phyloP scores from a whole-genome alignment of 179 eudicot species.

The Spergularia azorica region DNA sequence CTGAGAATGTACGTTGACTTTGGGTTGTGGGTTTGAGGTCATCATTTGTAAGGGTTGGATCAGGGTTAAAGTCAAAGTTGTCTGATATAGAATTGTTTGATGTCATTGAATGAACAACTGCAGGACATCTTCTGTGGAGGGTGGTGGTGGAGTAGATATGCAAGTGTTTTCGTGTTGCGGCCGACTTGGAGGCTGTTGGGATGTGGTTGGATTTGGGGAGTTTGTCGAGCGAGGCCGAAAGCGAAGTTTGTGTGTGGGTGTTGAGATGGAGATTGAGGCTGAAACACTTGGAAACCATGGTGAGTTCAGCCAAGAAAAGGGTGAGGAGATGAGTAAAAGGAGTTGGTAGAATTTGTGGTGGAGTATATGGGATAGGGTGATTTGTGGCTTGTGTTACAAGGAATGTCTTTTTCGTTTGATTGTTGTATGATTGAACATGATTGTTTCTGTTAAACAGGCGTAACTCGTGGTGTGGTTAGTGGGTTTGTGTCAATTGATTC shows the following conservation, averaged over 20 bases:
- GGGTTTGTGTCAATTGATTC: conserved; percentile 3
- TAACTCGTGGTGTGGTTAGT: background rate
- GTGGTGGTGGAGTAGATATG: background rate
- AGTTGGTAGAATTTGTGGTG: conserved; percentile 29
- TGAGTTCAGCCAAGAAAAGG: conserved; percentile 5
- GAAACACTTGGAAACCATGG: conserved; percentile 57
- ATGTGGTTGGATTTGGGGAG: conserved; percentile 9
- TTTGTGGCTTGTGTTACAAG: conserved; percentile 36
- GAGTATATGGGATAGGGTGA: conserved; percentile 32
- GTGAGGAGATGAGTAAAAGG: conserved; percentile 12
- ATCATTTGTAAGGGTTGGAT: conserved; percentile 69
- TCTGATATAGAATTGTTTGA: conserved; percentile 23
- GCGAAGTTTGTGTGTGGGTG: conserved; percentile 31
- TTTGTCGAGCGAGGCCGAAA: conserved; percentile 19
- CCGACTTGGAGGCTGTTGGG: conserved; percentile 15
- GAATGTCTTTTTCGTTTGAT: conserved; percentile 18
- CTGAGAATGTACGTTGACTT: conserved; percentile 61
- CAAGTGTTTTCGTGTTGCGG: conserved; percentile 17
- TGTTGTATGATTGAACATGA: conserved; percentile 14
- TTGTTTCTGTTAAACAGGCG: background rate
- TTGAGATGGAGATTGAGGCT: conserved; percentile 48
- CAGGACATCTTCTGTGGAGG: conserved; percentile 26
- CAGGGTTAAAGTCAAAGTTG: conserved; percentile 37
- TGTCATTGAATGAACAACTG: conserved; percentile 40
- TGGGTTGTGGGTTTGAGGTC: conserved; percentile 73